phyloP scores from a whole-genome alignment of 2,329 filamentous ascomycete species.

The Domatiomyces catenatus region DNA sequence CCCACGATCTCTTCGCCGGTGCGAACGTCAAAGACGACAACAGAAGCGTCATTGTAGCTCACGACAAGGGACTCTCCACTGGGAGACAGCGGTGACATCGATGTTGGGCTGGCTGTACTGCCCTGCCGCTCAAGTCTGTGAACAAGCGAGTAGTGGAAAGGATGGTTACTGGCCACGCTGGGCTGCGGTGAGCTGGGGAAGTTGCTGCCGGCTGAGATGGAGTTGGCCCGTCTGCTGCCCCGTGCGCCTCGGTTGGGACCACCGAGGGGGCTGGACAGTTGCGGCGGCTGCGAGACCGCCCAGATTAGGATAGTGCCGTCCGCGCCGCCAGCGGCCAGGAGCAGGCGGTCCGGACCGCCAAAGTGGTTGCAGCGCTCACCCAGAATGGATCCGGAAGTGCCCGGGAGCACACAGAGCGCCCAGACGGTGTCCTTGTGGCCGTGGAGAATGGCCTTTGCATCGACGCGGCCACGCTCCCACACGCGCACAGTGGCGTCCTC shows the following conservation, averaged over 20 bases:
- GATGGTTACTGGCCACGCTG: slow-evolving; percentile 66
- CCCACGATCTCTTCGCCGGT: slow-evolving; percentile 80
- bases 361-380: slow-evolving; percentile 55
- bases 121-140: slow-evolving; percentile 66
- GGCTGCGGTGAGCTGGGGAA: slow-evolving; percentile 85
- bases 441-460: slow-evolving; percentile 86
- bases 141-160: slow-evolving; percentile 75
- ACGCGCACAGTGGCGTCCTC: slow-evolving; percentile 86
- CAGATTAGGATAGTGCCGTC: slow-evolving; percentile 87
- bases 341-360: slow-evolving; percentile 67
- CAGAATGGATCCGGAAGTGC: slow-evolving; percentile 65
- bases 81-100: slow-evolving; percentile 73
- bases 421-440: slow-evolving; percentile 93
- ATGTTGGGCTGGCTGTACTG: slow-evolving; percentile 63
- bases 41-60: slow-evolving; percentile 75
- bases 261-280: slow-evolving; percentile 64
- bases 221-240: slow-evolving; percentile 73
- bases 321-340: slow-evolving; percentile 80
- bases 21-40: slow-evolving; percentile 81
- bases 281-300: slow-evolving; percentile 83
- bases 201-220: slow-evolving; percentile 83
- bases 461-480: slow-evolving; percentile 87
- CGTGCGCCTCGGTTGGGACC: slow-evolving; percentile 52
- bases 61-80: slow-evolving; percentile 83
- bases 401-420: slow-evolving; percentile 82